These are phyloP conservation scores for Neurospora sp. DNA, from an alignment of 495 filamentous ascomycete species.

Conservation along the genomic window DNA sequence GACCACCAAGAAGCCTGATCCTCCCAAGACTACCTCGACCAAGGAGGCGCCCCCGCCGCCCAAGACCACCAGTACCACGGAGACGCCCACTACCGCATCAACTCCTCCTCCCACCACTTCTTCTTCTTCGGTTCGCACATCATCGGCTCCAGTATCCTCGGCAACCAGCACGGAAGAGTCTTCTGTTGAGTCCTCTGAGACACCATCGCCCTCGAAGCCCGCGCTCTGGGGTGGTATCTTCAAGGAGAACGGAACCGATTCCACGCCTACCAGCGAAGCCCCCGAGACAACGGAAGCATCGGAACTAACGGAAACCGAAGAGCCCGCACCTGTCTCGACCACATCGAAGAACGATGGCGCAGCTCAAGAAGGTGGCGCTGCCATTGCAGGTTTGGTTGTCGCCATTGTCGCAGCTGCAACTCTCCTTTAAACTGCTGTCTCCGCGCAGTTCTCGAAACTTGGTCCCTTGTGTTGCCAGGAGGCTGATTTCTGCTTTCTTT, in stretches of 20 bases:
- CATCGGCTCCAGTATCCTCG: conserved; percentile 1
- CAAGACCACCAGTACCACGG: conserved; percentile 8
- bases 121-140: conserved; percentile 6
- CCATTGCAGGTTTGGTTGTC: conserved; percentile 37
- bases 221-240: conserved; percentile 19
- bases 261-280: not conserved
- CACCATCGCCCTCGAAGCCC: conserved; percentile 4
- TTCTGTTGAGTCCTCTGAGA: conserved; percentile 3
- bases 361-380: conserved; percentile 28
- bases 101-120: conserved; percentile 7
- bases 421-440: conserved; percentile 19
- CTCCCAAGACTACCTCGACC: conserved; percentile 7
- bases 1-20: not conserved
- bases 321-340: conserved; percentile 8
- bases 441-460: not conserved
- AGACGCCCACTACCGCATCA: conserved; percentile 4
- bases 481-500: not conserved
- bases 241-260: conserved; percentile 20
- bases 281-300: not conserved
- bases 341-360: conserved; percentile 27
- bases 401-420: conserved; percentile 37
- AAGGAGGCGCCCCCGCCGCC: not conserved
- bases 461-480: not conserved
- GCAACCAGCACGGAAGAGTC: not conserved
- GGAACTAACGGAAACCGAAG: not conserved